Conservation (phyloP, 2,329 filamentous ascomycete species). For the Camillea tinctor region DNA sequence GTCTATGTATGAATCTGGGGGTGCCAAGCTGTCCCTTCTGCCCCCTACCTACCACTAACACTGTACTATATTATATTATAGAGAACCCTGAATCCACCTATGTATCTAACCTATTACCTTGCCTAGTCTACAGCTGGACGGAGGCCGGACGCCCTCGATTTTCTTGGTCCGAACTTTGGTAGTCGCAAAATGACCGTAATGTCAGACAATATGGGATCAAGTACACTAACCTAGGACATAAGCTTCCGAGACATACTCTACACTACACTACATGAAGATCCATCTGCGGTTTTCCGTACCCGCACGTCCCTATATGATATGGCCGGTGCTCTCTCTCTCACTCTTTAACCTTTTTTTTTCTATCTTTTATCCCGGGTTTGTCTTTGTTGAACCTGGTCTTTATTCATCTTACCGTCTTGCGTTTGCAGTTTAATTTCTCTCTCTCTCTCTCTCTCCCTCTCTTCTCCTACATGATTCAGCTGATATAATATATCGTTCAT, state of each 20-base stretch:
- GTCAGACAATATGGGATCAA: not conserved
- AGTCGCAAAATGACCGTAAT: not conserved
- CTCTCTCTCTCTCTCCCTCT: not conserved
- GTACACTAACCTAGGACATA: not conserved
- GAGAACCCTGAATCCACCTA: too few relatives aligned
- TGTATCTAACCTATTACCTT: too few relatives aligned
- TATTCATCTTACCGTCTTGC: not conserved
- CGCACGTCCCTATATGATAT: not conserved
- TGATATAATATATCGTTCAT: not conserved
- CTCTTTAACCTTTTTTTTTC: too few relatives aligned
- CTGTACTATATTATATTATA: too few relatives aligned
- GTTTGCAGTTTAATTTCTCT: not conserved
- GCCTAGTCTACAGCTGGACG: not conserved
- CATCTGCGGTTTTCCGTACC: not conserved
- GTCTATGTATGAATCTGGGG: not conserved
- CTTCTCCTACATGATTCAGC: not conserved
- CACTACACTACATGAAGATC: not conserved
- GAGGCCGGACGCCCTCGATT: not conserved
- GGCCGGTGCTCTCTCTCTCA: not conserved
- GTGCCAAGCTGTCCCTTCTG: too few relatives aligned
- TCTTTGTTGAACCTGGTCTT: not conserved
- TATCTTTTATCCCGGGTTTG: too few relatives aligned
- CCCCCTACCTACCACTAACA: too few relatives aligned
- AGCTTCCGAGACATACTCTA: not conserved
- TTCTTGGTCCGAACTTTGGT: not conserved